Percentiles rank a stretch among this genome's conserved stretches.
Evolutionary conservation across 1,284 basidiomycete species (phyloP).

Genomic region (Ganoderma multipileum): DNA sequence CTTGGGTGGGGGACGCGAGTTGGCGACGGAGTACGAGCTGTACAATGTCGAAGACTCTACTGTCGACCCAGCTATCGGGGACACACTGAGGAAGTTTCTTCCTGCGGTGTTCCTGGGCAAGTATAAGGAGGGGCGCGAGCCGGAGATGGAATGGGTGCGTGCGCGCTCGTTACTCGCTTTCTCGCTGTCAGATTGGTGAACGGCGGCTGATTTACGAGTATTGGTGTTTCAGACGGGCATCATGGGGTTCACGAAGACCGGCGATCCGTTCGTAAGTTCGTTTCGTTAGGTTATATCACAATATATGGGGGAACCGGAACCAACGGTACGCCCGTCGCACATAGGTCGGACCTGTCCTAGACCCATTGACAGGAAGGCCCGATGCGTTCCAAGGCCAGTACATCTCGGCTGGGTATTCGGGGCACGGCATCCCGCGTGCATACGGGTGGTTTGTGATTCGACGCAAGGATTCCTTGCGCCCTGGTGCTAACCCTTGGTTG

Average conservation of each 20-base stretch:
- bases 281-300: neutral
- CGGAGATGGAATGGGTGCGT: constrained; percentile 80
- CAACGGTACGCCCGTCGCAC: neutral
- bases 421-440: no score
- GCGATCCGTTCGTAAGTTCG: constrained; percentile 72
- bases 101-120: constrained; percentile 63
- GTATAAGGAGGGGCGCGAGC: constrained; percentile 52
- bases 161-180: neutral
- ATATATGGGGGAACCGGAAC: neutral
- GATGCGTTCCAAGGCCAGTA: constrained; percentile 63
- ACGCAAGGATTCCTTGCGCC: no score
- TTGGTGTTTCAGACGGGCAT: constrained; percentile 70
- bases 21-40: constrained; percentile 53
- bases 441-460: no score
- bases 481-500: neutral
- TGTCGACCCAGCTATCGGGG: constrained; percentile 55
- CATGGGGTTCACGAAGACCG: constrained; percentile 75
- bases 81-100: constrained; percentile 61
- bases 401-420: constrained; percentile 68
- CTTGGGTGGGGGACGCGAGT: constrained; percentile 74
- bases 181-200: neutral
- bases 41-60: constrained; percentile 68
- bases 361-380: constrained; percentile 32
- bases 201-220: constrained; percentile 9
- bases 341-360: constrained; percentile 72